phyloP scores from a whole-genome alignment of 306 rosid genomes.

The Gynostemma pentaphyllum region DNA sequence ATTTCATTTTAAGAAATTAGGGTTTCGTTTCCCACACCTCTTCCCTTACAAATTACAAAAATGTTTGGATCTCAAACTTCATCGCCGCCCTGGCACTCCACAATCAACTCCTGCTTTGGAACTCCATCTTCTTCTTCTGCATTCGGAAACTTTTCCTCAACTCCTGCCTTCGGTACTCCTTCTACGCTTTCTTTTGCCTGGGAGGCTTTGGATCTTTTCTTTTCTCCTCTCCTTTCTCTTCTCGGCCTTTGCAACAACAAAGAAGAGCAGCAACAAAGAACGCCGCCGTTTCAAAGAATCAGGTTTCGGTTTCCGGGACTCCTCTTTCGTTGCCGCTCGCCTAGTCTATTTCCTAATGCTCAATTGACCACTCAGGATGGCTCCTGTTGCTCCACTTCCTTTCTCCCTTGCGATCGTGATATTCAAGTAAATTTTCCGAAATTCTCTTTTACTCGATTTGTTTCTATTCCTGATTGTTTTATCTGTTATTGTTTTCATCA shows the following conservation, averaged over 20 bases:
- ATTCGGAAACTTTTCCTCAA: constrained; percentile 38
- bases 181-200: constrained; percentile 33
- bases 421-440: constrained; percentile 41
- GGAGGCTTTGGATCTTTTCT: constrained; percentile 54
- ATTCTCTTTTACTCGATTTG: neutral
- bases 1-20: neutral
- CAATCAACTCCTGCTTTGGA: constrained; percentile 32
- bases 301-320: constrained; percentile 48
- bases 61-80: constrained; percentile 56
- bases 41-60: constrained; percentile 4
- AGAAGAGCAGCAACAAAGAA: constrained; percentile 25
- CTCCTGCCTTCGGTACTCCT: constrained; percentile 51
- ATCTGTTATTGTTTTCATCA: constrained; percentile 12
- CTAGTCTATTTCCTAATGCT: constrained; percentile 31
- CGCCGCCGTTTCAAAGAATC: constrained; percentile 32
- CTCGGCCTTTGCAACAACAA: constrained; percentile 40
- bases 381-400: constrained; percentile 79
- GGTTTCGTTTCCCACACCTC: neutral
- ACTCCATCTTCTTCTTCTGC: constrained; percentile 42
- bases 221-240: constrained; percentile 42
- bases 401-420: constrained; percentile 91
- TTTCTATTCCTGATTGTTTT: neutral
- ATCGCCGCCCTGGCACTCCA: constrained; percentile 27
- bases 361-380: constrained; percentile 89
- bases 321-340: constrained; percentile 35